Evolutionary conservation across 352 stramenopile species (phyloP), one percentile per base, ranked within the genome.

Genomic region (Globisporangium iwayamae): DNA sequence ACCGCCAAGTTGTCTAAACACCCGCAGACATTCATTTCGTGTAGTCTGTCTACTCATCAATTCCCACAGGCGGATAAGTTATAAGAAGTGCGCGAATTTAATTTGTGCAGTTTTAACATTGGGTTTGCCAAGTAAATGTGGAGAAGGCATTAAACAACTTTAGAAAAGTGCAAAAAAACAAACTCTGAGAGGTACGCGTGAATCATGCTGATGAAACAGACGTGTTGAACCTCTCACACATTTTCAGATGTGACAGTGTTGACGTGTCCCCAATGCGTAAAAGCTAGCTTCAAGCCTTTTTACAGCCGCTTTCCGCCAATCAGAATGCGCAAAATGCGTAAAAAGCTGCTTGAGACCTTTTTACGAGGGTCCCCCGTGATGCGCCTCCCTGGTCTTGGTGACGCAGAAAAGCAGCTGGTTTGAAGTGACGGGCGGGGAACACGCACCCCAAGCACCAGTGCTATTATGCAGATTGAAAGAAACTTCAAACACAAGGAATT

Each of bases 371-470:
- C 16, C 16, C n/a, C 8, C 4, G 47, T 56, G 57, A 63, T 54
- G 57, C 57, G 55, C 55, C 2, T 48, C 45, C 38, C 55, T 50
- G 14, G 25, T 16, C 55, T 13, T 41, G 55, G 55, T 61, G 57
- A 63, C 57, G 45, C 22, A 63, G 57, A 63, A 54, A 63, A 45
- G 57, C 57, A 52, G 25, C 57, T 46, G 41, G 38, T 60, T 41
- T 41, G 36, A 41, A 41, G 36, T 41, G 36, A 41, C 36, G 36
- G 36, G 36, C 36, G 36, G 36, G 36, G 2, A 8, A 41, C 8
- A 7, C 9, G 55, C 22, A 47, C 57, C 34, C 34, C 57, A 63
- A 63, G 57, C 57, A 63, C 57, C 57, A 63, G 34, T 20, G 41
- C 2, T 2, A 47, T 18, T 47, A 47, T 47, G 41, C 41, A 3